These are phyloP conservation scores for Aspergillus ustus DNA, from an alignment of 2,329 filamentous ascomycete genomes.

Conservation along the genomic window DNA sequence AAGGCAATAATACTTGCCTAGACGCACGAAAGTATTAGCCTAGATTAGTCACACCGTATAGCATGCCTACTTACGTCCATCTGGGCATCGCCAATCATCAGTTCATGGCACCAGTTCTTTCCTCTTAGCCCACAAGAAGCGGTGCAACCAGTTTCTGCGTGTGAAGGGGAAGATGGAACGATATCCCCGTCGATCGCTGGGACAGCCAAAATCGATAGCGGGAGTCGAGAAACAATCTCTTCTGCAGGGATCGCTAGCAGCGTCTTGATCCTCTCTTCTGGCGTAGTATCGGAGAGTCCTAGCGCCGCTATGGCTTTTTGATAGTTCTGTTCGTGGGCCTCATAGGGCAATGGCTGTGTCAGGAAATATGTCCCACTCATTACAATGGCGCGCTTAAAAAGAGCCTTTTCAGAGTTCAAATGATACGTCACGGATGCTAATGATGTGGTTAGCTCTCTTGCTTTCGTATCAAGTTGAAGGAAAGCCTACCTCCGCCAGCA, in stretches of 20 bases:
- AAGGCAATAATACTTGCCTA: slow-evolving; percentile 38
- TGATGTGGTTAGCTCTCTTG: slow-evolving; percentile 4
- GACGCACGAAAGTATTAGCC: background rate
- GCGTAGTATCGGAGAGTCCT: slow-evolving; percentile 41
- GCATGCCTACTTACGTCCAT: slow-evolving; percentile 46
- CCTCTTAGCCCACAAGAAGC: slow-evolving; percentile 43
- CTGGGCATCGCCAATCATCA: slow-evolving; percentile 55
- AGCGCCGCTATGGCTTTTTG: slow-evolving; percentile 45
- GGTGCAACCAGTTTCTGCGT: slow-evolving; percentile 27
- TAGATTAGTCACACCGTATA: background rate
- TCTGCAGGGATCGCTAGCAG: slow-evolving; percentile 47
- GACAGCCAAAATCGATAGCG: slow-evolving; percentile 38
- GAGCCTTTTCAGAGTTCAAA: slow-evolving; percentile 40
- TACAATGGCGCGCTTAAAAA: slow-evolving; percentile 49
- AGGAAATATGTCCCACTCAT: slow-evolving; percentile 53
- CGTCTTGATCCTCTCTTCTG: slow-evolving; percentile 48
- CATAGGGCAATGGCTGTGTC: slow-evolving; percentile 44
- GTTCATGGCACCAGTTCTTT: slow-evolving; percentile 51
- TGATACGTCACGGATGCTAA: slow-evolving; percentile 38
- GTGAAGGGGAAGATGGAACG: slow-evolving; percentile 35
- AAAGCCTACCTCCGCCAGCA: slow-evolving; percentile 46
- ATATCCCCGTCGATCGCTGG: slow-evolving; percentile 52
- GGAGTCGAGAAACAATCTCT: slow-evolving; percentile 48
- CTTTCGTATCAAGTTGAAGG: slow-evolving; percentile 5
- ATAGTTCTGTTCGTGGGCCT: slow-evolving; percentile 50